Conservation (phyloP, 257 asterid genomes). For the Penstemon newberryi region DNA sequence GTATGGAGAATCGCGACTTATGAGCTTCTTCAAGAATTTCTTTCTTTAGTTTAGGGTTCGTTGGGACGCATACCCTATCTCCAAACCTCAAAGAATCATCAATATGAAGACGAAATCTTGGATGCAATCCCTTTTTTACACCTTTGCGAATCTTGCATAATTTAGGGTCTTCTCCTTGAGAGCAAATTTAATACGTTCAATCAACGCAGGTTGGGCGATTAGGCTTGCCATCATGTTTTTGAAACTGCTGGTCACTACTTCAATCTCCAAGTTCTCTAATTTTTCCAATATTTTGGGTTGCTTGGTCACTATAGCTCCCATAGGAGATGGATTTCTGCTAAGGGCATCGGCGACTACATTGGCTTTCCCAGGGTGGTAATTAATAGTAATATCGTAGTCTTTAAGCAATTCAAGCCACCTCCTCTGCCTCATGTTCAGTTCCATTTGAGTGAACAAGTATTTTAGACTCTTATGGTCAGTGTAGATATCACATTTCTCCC, state of each 20-base stretch:
- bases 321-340: not conserved
- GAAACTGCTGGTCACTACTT: not conserved
- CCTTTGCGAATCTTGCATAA: not conserved
- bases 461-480: conserved; percentile 9
- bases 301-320: not conserved
- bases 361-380: not conserved
- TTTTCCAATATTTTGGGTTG: not conserved
- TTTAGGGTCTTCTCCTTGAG: not conserved
- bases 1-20: not conserved
- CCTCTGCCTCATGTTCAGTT: not conserved
- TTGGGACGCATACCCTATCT: not conserved
- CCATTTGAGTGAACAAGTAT: not conserved
- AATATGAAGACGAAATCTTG: not conserved
- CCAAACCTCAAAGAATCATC: not conserved
- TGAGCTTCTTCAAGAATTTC: not conserved
- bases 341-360: not conserved
- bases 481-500: not conserved
- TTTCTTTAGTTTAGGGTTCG: not conserved
- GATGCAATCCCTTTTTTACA: not conserved
- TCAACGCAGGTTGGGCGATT: not conserved
- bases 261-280: not conserved
- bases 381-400: not conserved
- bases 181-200: not conserved
- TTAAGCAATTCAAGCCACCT: not conserved
- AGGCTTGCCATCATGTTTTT: not conserved